Evolutionary conservation across 345 rosid genomes (phyloP).

Genomic region (Populus nigra): DNA sequence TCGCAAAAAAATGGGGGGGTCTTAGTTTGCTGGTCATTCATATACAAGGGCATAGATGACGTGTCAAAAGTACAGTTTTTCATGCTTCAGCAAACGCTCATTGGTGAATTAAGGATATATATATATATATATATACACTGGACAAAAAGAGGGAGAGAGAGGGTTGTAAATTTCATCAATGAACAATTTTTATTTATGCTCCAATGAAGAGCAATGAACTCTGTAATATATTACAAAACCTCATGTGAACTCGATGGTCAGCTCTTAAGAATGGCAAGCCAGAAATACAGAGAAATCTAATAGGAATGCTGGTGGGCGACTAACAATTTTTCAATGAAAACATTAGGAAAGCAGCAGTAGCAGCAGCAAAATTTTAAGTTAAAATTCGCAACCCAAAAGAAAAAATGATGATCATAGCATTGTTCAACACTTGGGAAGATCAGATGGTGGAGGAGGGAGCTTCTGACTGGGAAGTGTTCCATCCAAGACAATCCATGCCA

Average conservation of each 20-base stretch:
- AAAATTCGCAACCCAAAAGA: neutral
- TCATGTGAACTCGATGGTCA: neutral
- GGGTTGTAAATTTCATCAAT: too few species aligned
- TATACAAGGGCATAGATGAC: too few species aligned
- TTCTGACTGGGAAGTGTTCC: constrained; percentile 17
- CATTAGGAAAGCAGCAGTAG: neutral
- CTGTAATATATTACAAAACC: neutral
- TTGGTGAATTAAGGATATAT: too few species aligned
- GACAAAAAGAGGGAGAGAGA: too few species aligned
- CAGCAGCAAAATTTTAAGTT: neutral
- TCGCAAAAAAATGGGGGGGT: too few species aligned
- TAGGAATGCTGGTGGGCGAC: neutral
- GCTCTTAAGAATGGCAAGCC: neutral
- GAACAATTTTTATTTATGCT: neutral
- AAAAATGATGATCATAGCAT: neutral
- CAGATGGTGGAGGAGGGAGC: constrained; percentile 14
- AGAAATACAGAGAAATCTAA: neutral
- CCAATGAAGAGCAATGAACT: neutral
- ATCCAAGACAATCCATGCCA: constrained; percentile 12
- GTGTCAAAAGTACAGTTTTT: too few species aligned
- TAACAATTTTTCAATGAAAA: neutral
- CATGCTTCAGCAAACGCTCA: too few species aligned
- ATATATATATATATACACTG: too few species aligned
- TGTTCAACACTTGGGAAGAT: constrained; percentile 19
- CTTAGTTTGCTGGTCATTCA: too few species aligned